Conservation (phyloP, 148 eudicot species). For the Diospyros lotus region DNA sequence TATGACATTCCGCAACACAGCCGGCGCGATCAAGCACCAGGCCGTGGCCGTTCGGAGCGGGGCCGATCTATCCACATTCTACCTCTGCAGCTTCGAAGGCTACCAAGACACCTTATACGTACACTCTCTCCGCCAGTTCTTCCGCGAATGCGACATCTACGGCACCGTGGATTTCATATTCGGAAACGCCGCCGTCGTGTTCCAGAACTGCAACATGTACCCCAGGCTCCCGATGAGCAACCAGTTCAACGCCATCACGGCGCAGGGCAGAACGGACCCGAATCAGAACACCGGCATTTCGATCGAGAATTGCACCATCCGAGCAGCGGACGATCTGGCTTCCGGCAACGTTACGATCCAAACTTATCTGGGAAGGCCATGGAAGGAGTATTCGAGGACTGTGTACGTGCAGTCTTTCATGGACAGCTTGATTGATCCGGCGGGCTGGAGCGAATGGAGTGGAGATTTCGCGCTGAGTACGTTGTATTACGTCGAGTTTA, state of each 20-base stretch:
- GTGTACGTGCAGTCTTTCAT: constrained; percentile 50
- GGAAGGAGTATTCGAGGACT: constrained; percentile 67
- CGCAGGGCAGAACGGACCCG: constrained; percentile 79
- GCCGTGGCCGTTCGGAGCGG: constrained; percentile 77
- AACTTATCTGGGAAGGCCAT: constrained; percentile 73
- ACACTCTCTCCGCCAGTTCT: constrained; percentile 75
- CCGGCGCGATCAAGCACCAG: constrained; percentile 69
- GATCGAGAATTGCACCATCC: constrained; percentile 53
- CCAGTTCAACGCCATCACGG: constrained; percentile 76
- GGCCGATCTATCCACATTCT: constrained; percentile 70
- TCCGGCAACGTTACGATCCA: constrained; percentile 15
- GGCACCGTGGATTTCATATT: constrained; percentile 89
- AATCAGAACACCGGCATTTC: constrained; percentile 72
- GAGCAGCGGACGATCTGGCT: constrained; percentile 52
- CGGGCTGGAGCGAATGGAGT: constrained; percentile 68
- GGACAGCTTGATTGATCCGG: constrained; percentile 30
- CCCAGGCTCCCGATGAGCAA: constrained; percentile 46
- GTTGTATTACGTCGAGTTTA: constrained; percentile 31
- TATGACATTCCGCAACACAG: constrained; percentile 70
- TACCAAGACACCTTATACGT: constrained; percentile 85
- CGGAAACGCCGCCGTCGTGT: constrained; percentile 71
- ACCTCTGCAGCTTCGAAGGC: constrained; percentile 73
- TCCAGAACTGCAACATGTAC: constrained; percentile 66
- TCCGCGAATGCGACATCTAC: constrained; percentile 67
- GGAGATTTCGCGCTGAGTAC: constrained; percentile 40